phyloP scores from a whole-genome alignment of 2,329 filamentous ascomycete genomes.

The Diaporthe eres region DNA sequence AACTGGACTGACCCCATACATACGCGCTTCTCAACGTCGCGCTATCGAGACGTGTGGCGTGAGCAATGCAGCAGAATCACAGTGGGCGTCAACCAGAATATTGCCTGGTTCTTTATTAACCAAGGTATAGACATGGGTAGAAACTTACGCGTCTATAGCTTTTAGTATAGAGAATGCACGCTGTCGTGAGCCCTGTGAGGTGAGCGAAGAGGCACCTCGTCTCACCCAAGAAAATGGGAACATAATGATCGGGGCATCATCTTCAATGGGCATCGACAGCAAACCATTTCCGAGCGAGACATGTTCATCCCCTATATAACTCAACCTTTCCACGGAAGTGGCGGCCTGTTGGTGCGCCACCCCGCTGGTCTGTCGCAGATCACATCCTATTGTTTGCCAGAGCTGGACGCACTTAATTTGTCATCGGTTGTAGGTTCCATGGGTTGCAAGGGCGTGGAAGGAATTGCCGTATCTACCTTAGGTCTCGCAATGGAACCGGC shows the following conservation, averaged over 20 bases:
- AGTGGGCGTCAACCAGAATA: not conserved
- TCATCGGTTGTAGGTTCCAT: too few relatives aligned
- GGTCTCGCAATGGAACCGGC: too few relatives aligned
- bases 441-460: too few relatives aligned
- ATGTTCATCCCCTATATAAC: too few relatives aligned
- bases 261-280: not conserved
- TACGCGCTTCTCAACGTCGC: not conserved
- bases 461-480: not conserved
- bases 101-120: not conserved
- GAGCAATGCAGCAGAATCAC: not conserved
- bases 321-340: too few relatives aligned
- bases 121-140: too few relatives aligned
- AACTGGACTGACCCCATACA: not conserved
- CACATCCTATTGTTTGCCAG: not conserved
- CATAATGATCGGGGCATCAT: not conserved
- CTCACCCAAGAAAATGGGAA: not conserved
- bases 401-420: too few relatives aligned
- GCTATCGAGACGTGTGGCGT: not conserved
- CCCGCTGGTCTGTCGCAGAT: not conserved
- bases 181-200: not conserved
- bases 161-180: too few relatives aligned
- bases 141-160: too few relatives aligned
- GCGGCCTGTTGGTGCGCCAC: too few relatives aligned
- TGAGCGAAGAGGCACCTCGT: too few relatives aligned
- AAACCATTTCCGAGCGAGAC: not conserved